A percentile compares a stretch with the other conserved stretches of the same genome.
Evolutionary conservation across 1,284 basidiomycete species (phyloP).

Genomic region (Malassezia sp.): DNA sequence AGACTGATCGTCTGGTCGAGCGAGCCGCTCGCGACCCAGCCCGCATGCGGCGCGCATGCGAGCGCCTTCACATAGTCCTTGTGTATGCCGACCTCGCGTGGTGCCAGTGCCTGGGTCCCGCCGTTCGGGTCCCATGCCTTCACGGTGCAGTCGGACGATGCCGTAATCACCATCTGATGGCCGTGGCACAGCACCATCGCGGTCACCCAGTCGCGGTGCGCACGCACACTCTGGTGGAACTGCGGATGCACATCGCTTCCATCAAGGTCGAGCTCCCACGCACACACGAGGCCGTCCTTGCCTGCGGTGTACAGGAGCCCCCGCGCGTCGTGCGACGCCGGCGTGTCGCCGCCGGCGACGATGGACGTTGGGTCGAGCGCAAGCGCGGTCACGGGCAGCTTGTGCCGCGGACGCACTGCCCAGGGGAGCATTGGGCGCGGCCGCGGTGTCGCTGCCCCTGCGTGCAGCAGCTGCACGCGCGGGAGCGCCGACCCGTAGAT

Average conservation of each 20-base stretch:
- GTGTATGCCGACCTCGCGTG: constrained; percentile 69
- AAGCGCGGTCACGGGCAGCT: constrained; percentile 37
- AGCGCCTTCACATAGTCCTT: constrained; percentile 78
- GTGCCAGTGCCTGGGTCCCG: constrained; percentile 52
- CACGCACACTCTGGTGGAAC: constrained; percentile 36
- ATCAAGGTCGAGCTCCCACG: constrained; percentile 68
- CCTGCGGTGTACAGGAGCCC: constrained; percentile 90
- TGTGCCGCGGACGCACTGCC: constrained; percentile 26
- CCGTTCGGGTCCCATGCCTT: constrained; percentile 87
- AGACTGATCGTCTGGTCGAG: constrained; percentile 86
- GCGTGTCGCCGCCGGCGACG: background rate
- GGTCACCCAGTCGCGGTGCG: constrained; percentile 80
- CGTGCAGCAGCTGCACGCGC: background rate
- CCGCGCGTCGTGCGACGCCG: constrained; percentile 38
- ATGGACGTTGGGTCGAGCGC: constrained; percentile 32
- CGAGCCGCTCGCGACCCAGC: constrained; percentile 66
- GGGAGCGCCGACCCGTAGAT: background rate
- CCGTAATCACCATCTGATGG: constrained; percentile 87
- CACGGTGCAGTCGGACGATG: constrained; percentile 87
- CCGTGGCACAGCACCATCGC: constrained; percentile 83
- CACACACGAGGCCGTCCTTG: constrained; percentile 76
- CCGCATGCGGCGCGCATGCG: constrained; percentile 26
- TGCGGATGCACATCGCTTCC: constrained; percentile 2
- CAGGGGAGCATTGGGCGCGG: background rate
- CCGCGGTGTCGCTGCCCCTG: background rate